Conservation (phyloP, 148 eudicot genomes). For the Chenopodium berlandieri region DNA sequence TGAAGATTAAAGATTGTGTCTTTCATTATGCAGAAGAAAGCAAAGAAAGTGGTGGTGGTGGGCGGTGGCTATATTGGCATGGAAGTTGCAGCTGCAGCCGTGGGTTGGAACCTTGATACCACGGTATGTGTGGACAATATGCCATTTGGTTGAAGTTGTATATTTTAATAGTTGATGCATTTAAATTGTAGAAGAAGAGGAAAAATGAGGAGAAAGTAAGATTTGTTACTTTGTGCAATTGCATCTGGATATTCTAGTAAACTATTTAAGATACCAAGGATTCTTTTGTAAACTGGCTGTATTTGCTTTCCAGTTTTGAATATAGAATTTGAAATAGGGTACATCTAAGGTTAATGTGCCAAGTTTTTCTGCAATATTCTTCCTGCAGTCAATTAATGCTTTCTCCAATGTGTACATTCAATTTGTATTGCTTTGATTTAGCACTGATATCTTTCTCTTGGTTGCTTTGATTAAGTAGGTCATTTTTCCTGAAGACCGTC, state of each 20-base stretch:
- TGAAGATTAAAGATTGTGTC: slow-evolving; percentile 11
- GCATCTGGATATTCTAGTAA: background rate
- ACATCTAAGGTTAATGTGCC: background rate
- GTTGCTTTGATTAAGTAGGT: slow-evolving; percentile 42
- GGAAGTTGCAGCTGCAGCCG: slow-evolving; percentile 99
- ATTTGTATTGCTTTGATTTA: slow-evolving; percentile 7
- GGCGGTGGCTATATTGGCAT: slow-evolving; percentile 99
- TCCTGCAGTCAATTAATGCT: background rate
- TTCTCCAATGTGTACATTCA: background rate
- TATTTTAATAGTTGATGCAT: background rate
- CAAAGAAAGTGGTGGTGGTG: slow-evolving; percentile 77
- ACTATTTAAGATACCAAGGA: background rate
- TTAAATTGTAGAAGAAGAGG: background rate
- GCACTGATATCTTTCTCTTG: slow-evolving; percentile 6
- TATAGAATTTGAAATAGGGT: background rate
- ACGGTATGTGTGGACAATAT: slow-evolving; percentile 58
- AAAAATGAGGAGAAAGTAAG: background rate
- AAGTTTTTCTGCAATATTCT: background rate
- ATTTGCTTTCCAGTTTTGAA: background rate
- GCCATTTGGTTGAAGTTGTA: background rate
- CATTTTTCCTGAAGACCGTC: slow-evolving; percentile 81
- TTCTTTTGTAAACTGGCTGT: background rate
- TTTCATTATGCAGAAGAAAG: slow-evolving; percentile 56
- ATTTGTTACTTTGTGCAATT: background rate
- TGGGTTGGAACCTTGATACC: slow-evolving; percentile 93